Evolutionary conservation across 495 filamentous ascomycete species (phyloP).

Genomic region (Penicillium mononematosum): DNA sequence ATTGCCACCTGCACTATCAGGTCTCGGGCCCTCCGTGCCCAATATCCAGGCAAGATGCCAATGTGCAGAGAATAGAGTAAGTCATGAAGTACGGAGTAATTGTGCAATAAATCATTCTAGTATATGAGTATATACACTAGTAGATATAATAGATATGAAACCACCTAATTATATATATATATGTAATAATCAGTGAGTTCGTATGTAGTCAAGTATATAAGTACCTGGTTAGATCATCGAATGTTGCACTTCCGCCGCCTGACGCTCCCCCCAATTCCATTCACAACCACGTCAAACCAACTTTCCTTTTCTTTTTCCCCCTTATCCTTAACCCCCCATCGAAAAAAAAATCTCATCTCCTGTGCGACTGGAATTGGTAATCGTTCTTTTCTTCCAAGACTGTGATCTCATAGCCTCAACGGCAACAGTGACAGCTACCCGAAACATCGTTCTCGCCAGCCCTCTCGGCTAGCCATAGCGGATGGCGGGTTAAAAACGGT

Average conservation of each 20-base stretch:
- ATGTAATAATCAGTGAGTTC: too few relatives aligned
- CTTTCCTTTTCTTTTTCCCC: constrained; percentile 6
- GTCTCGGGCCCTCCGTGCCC: constrained; percentile 12
- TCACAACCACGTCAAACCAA: constrained; percentile 29
- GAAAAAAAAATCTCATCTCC: not conserved
- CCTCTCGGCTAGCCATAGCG: constrained; percentile 29
- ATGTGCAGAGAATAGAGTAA: not conserved
- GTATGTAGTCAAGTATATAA: not conserved
- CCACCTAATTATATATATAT: too few relatives aligned
- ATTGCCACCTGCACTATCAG: constrained; percentile 1
- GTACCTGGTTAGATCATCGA: constrained; percentile 24
- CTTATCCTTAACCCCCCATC: constrained; percentile 2
- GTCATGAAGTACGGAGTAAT: too few relatives aligned
- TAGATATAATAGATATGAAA: too few relatives aligned
- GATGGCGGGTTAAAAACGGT: constrained; percentile 51
- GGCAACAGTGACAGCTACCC: constrained; percentile 12
- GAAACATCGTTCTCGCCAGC: constrained; percentile 17
- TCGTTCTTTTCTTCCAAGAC: not conserved
- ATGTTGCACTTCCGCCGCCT: constrained; percentile 41
- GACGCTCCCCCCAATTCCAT: constrained; percentile 41
- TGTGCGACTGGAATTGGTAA: not conserved
- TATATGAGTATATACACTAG: too few relatives aligned
- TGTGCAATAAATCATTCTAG: too few relatives aligned
- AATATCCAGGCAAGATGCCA: constrained; percentile 7
- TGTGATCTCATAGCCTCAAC: constrained; percentile 17